Base-by-base conservation (phyloP, 2,329 filamentous ascomycete genomes). In the Dactylellina sp. region DNA sequence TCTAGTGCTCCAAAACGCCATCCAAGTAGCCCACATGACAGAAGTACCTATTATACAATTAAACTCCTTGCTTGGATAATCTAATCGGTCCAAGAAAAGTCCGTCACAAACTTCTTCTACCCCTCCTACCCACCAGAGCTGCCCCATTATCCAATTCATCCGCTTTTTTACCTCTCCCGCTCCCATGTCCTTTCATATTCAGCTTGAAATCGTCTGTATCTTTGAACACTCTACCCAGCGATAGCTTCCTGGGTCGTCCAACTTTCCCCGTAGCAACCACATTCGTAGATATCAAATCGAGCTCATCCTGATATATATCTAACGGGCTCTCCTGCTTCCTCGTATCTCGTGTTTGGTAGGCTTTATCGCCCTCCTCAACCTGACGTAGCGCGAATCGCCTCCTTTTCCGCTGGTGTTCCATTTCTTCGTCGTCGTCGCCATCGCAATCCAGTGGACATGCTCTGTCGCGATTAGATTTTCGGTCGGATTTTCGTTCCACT, bases 281-380 rank as follows among this genome's bases (percentile, higher is more conserved):
- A 6, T 39, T 24, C 1, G 52, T 39, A 6, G 61, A 55, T 42
- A 55, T 74, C 11, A 74, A 37, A 57, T 74, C 70, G 6, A 74
- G 61, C 20, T 74, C 70, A 39, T 74, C 70, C 47, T 74, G 70
- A 14, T 65, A 74, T 7, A 74, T 65, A 44, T 62, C 55, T 4
- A 66, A 16, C n/a, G 37, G 14, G 1, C 32, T 28, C 2, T 39
- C 42, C 44, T 25, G 37, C 11, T 28, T 24, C 25, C 46, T 56
- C 46, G 20, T 37, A 12, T 16, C 16, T 32, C 59, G 59, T 7
- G 46, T 39, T 24, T 47, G 40, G 40, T 47, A 28, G 2, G 42
- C 7, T 35, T n/a, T 42, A 28, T 52, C 22, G 1, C 25, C 46
- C 2, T 28, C 18, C 3, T 37, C 11, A 4, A 52, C 18, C 16